Conservation (phyloP, 2,329 filamentous ascomycete species). For the Curvularia verruculosa region DNA sequence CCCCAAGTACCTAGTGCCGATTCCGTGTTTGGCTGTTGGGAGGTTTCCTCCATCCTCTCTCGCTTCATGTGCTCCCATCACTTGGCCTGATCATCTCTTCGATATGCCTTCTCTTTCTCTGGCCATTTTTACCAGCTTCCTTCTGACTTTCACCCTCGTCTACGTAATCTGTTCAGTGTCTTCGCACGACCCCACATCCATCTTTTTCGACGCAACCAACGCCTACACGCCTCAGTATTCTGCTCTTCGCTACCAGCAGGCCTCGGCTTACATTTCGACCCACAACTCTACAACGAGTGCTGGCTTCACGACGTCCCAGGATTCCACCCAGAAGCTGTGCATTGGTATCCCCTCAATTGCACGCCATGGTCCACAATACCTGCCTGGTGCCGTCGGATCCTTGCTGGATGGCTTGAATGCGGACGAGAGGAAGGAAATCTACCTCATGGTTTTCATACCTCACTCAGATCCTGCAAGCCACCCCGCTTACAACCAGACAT, state of each 20-base stretch:
- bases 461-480: constrained; percentile 52
- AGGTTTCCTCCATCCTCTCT: background rate
- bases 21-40: background rate
- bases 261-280: constrained; percentile 32
- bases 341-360: constrained; percentile 54
- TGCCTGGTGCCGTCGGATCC: constrained; percentile 52
- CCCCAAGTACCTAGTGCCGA: background rate
- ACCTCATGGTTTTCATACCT: constrained; percentile 54
- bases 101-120: constrained; percentile 1
- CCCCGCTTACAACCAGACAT: constrained; percentile 50
- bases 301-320: constrained; percentile 19
- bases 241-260: constrained; percentile 36
- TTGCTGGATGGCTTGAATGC: constrained; percentile 52
- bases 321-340: constrained; percentile 45
- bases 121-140: constrained; percentile 22
- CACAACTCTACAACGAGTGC: constrained; percentile 25
- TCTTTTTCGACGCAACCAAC: constrained; percentile 43
- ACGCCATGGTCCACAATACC: constrained; percentile 50
- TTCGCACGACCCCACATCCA: constrained; percentile 44
- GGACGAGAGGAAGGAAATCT: constrained; percentile 50
- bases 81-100: background rate
- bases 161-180: constrained; percentile 35
- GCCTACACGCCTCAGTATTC: constrained; percentile 45
- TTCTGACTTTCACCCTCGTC: constrained; percentile 25
- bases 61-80: background rate